These are phyloP conservation scores for Trichoderma arundinaceum DNA, from an alignment of 2,329 filamentous ascomycete genomes.

Conservation along the genomic window DNA sequence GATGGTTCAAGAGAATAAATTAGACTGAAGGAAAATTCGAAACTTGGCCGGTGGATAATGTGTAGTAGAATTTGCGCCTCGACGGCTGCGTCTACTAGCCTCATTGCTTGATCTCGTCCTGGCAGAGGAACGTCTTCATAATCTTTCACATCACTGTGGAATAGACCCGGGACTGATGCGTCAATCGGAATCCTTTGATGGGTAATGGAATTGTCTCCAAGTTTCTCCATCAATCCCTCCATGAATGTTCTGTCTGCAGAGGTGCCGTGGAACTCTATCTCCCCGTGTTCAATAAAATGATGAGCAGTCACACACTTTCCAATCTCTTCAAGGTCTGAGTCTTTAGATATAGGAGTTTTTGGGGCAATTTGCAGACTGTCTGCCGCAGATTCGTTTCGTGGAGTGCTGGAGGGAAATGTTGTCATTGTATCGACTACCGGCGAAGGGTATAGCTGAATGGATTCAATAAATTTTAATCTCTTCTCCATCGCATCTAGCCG, in stretches of 20 bases:
- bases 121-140: neutral
- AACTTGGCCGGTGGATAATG: slow-evolving; percentile 13
- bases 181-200: neutral
- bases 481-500: neutral
- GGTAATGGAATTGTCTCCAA: slow-evolving; percentile 1
- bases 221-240: slow-evolving; percentile 7
- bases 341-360: neutral
- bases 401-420: neutral
- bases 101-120: neutral
- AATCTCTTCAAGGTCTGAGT: neutral
- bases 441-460: neutral
- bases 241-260: slow-evolving; percentile 18
- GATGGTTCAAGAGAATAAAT: slow-evolving; percentile 6
- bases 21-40: slow-evolving; percentile 13
- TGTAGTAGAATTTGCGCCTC: slow-evolving; percentile 2
- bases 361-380: neutral
- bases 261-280: slow-evolving; percentile 13
- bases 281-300: slow-evolving; percentile 12
- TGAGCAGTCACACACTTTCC: slow-evolving; percentile 11
- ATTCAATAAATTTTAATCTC: neutral
- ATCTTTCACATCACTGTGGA: neutral
- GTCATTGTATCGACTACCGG: neutral
- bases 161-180: slow-evolving; percentile 6
- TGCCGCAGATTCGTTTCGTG: neutral
- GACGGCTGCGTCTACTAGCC: slow-evolving; percentile 5